These are phyloP conservation scores for Solanum ahanhuiri DNA, from an alignment of 257 asterid species.

Conservation along the genomic window DNA sequence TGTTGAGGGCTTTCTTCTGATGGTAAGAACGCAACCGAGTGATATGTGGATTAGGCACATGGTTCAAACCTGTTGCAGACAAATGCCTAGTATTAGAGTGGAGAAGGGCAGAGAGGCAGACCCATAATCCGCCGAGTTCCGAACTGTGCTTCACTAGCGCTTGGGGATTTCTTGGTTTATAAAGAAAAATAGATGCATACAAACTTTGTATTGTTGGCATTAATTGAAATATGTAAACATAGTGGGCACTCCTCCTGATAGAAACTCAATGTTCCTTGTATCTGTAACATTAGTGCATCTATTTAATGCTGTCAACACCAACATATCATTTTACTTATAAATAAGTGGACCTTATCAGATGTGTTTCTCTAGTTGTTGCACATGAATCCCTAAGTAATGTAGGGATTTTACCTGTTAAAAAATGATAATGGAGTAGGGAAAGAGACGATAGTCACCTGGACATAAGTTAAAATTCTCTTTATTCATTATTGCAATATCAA, in stretches of 20 bases:
- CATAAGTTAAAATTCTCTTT: not conserved
- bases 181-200: not conserved
- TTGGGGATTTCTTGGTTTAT: not conserved
- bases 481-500: not conserved
- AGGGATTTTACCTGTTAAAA: not conserved
- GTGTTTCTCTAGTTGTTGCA: not conserved
- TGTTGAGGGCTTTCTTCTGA: not conserved
- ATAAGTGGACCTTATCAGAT: not conserved
- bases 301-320: not conserved
- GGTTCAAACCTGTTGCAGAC: not conserved
- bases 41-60: not conserved
- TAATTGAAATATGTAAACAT: not conserved
- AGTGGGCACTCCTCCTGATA: not conserved
- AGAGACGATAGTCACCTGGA: not conserved
- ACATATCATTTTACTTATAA: not conserved
- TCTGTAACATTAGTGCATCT: not conserved
- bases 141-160: not conserved
- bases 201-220: not conserved
- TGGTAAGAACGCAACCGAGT: not conserved
- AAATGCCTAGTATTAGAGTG: not conserved
- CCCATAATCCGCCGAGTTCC: not conserved
- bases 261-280: not conserved
- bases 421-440: not conserved
- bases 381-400: not conserved
- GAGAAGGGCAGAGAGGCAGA: not conserved